phyloP scores from a whole-genome alignment of 371 early-diverging fungal genomes.

The Mortierella sp. region DNA sequence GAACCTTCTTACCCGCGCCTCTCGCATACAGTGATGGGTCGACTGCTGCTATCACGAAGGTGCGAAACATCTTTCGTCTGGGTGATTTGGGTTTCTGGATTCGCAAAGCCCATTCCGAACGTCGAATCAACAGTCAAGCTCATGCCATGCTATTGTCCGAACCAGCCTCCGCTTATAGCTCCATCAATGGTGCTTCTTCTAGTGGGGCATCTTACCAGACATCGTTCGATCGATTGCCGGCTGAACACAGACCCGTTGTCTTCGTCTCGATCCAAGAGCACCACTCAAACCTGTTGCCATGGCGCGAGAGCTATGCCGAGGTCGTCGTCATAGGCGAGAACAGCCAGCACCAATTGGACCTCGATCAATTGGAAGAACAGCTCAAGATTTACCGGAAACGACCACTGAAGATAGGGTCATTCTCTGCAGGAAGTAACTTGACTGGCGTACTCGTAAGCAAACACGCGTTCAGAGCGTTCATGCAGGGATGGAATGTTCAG shows the following conservation, averaged over 20 bases:
- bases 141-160: background rate
- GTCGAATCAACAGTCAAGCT: background rate
- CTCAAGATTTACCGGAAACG: conserved; percentile 16
- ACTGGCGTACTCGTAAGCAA: conserved; percentile 36
- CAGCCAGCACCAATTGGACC: conserved; percentile 13
- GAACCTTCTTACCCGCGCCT: background rate
- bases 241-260: conserved; percentile 27
- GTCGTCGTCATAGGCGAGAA: conserved; percentile 31
- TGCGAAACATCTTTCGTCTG: conserved; percentile 33
- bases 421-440: conserved; percentile 43
- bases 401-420: conserved; percentile 31
- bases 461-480: too few relatives aligned
- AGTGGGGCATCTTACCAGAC: background rate
- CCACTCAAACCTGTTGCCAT: conserved; percentile 35
- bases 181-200: background rate
- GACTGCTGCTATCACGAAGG: conserved; percentile 25
- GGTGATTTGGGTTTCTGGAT: conserved; percentile 30
- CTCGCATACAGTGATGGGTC: conserved; percentile 18
- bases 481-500: background rate
- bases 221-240: conserved; percentile 1
- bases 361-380: conserved; percentile 20
- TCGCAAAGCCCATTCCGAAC: conserved; percentile 10
- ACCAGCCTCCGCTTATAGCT: background rate
- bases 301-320: conserved; percentile 43
- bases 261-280: conserved; percentile 45